Base-by-base conservation (phyloP, 768 basidiomycete species). In the Asterophora parasitica region DNA sequence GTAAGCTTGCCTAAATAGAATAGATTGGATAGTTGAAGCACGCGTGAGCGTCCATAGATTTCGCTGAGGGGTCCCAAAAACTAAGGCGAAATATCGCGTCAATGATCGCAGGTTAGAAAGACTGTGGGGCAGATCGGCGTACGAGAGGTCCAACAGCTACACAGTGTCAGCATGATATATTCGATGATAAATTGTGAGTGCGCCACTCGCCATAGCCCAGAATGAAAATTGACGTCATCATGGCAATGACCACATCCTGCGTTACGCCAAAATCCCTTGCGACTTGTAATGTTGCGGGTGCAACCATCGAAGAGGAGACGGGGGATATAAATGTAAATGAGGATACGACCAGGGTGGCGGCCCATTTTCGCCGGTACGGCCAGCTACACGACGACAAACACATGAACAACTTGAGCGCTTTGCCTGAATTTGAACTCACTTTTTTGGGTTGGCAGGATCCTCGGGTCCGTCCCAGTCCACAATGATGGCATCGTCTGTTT, bases 301-400 rank as follows among this genome's bases (percentile, higher is more conserved):
- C 82, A 1, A 88, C 68, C 80, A 87, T 87, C 4, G 85, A 78
- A 4, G 88, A 90, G 0, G 85, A 80, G 0, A 88, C 69, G 0
- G 85, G 83, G 6, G 70, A 72, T 30, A 86, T 83, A 58, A 86
- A 83, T 0, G 85, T 82, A 59, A 84, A 88, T 0, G 72, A 68
- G 0, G 23, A 23, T 6, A 23, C 23, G 23, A 23, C 23, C 23
- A 23, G 23, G 23, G 23, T 23, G 23, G 23, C 79, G 0, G 70
- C 75, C 85, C 83, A 85, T 70, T 83, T 87, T 55, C 66, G 67
- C 23, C 59, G 68, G 44, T 69, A 74, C 3, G 69, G 58, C 84
- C 85, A 85, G 58, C 85, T 81, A 46, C 35, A 5, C 26, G 13
- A 5, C 26, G 13, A 28, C 23, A 33, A 6, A 17, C 10, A 4